phyloP scores from a whole-genome alignment of 1,139 yeast species.

The Hansenula sp. region DNA sequence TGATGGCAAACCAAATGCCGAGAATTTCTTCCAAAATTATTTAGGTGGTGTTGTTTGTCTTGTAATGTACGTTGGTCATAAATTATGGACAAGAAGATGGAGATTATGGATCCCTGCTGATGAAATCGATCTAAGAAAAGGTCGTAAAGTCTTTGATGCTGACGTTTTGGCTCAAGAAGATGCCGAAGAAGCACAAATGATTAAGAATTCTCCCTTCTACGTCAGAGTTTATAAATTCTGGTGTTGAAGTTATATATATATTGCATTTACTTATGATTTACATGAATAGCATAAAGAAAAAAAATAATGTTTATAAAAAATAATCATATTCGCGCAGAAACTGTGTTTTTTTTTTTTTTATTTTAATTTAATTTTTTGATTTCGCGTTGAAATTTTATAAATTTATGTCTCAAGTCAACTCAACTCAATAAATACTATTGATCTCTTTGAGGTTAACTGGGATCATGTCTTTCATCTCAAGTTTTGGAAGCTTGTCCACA shows the following conservation, averaged over 20 bases:
- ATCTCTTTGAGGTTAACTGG: too few species aligned
- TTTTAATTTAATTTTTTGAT: too few species aligned
- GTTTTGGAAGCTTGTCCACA: constrained; percentile 5
- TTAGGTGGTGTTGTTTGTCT: constrained; percentile 52
- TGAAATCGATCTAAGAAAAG: constrained; percentile 49
- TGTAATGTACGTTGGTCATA: constrained; percentile 46
- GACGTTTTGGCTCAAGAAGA: constrained; percentile 49
- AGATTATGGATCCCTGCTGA: constrained; percentile 37
- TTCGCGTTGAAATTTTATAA: too few species aligned
- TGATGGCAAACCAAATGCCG: constrained; percentile 42
- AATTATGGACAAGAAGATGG: constrained; percentile 44
- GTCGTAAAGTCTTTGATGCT: constrained; percentile 52
- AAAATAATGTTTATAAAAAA: too few species aligned
- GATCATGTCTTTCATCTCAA: constrained; percentile 3
- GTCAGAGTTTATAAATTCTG: constrained; percentile 38
- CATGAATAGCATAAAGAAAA: background rate
- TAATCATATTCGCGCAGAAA: too few species aligned
- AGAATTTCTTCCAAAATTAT: constrained; percentile 48
- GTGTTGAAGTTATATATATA: constrained; percentile 32
- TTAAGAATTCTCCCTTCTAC: constrained; percentile 31
- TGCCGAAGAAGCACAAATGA: constrained; percentile 40
- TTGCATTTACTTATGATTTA: background rate
- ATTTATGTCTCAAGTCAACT: too few species aligned
- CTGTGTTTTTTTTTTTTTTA: too few species aligned
- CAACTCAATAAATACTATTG: too few species aligned